Conservation (phyloP, 768 basidiomycete species). For the Sutorius australiensis region DNA sequence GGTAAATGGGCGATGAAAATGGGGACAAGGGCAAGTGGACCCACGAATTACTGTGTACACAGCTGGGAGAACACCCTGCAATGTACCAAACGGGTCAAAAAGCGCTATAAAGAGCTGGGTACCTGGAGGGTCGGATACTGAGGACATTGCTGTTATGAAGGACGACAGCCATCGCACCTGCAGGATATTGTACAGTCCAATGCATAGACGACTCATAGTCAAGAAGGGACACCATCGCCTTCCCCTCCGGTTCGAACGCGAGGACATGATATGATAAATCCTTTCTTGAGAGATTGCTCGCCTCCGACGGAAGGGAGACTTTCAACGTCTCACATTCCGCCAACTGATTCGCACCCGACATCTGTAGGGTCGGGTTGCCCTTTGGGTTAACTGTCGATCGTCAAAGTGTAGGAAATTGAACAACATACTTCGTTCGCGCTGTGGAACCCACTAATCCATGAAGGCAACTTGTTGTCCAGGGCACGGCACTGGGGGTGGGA, state of each 20-base stretch:
- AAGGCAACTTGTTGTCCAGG: not conserved
- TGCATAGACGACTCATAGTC: conserved; percentile 32
- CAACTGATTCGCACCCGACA: not conserved
- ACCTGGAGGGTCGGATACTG: conserved; percentile 27
- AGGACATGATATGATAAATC: conserved; percentile 40
- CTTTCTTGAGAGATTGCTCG: not conserved
- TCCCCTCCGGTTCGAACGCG: conserved; percentile 36
- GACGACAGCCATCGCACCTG: conserved; percentile 32
- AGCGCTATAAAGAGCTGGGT: conserved; percentile 42
- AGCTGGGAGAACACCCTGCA: conserved; percentile 37
- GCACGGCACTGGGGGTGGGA: conserved; percentile 2
- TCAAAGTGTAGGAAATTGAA: not conserved
- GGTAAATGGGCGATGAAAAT: not conserved
- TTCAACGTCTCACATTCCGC: conserved; percentile 16
- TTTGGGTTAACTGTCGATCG: not conserved
- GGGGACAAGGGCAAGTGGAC: conserved; percentile 1
- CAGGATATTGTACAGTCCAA: conserved; percentile 39
- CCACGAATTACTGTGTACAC: conserved; percentile 38
- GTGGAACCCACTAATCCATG: conserved; percentile 1
- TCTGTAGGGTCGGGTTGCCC: not conserved
- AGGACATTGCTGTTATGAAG: not conserved
- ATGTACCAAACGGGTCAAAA: conserved; percentile 41
- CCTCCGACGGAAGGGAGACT: conserved; percentile 2
- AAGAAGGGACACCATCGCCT: conserved; percentile 33
- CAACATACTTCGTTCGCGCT: conserved; percentile 4